Evolutionary conservation across 495 filamentous ascomycete species (phyloP), one percentile per base, ranked within the genome.

Genomic region (Xylaria acuta): DNA sequence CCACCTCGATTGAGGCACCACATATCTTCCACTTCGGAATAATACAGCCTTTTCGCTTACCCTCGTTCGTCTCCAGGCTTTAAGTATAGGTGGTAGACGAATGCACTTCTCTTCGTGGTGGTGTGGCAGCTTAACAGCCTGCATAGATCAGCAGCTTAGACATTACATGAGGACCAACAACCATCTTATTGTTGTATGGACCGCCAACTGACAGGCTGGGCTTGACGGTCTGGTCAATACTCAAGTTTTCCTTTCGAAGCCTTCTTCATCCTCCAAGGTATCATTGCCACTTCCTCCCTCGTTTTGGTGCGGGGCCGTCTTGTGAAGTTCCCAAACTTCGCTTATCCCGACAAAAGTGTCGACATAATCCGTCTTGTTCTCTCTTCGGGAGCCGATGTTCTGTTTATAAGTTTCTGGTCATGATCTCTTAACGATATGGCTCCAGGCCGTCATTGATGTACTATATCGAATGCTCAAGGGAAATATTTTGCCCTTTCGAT

Each of bases 261-360:
- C 36, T 73, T 58, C 73, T 73, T 75, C 73, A 69, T 73, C 49
- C 59, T 54, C 30, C 34, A 60, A 38, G 30, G n/a, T 34, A 41
- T 51, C 53, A 54, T 63, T 53, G 63, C 60, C 54, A 63, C 51
- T 53, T 30, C 68, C 34, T 34, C 60, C 38, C 66, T 58, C 56
- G 40, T 74, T 66, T n/a, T 14, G 25, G 30, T 65, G 71, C 73
- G 75, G 69, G 71, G 53, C 67, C 8, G 38, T 36, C 68, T 76
- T 47, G 69, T 62, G 69, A 54, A 67, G 53, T 72, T 45, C 51
- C 49, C 22, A 22, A 70, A 68, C 69, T 51, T 67, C 53, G 43
- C 60, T 30, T 64, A 12, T 41, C 22, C 64, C 5, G 30, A 72
- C 74, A 73, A 11, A 77, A 72, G 73, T 64, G 25, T 63, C n/a